A percentile compares a stretch with the other conserved stretches of the same genome.
Evolutionary conservation across 2,329 filamentous ascomycete species (phyloP).

Genomic region (Esteya vermicola): DNA sequence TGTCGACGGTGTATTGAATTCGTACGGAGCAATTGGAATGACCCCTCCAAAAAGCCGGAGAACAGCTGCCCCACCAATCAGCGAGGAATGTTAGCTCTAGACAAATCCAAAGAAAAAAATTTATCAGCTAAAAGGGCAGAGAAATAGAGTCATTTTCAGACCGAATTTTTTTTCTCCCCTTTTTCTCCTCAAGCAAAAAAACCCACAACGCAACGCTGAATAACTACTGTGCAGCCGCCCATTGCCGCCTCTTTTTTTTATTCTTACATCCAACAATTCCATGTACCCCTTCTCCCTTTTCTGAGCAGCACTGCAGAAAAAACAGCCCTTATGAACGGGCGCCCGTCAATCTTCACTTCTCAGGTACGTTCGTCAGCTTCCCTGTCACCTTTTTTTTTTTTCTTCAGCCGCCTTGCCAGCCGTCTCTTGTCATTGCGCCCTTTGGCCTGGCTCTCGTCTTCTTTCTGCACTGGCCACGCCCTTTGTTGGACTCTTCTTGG

Average conservation of each 20-base stretch:
- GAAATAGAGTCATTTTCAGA: conserved; percentile 8
- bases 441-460: conserved; percentile 11
- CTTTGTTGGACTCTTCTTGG: no score
- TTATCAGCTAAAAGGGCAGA: neutral
- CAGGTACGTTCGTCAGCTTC: conserved; percentile 49
- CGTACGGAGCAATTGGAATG: no score
- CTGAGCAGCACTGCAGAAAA: conserved; percentile 21
- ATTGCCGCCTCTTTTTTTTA: conserved; percentile 6
- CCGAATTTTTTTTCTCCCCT: conserved; percentile 10
- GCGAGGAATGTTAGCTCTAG: no score
- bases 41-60: conserved; percentile 1
- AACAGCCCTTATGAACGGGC: conserved; percentile 74
- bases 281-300: conserved; percentile 3
- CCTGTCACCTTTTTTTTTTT: no score
- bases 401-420: no score
- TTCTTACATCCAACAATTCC: conserved; percentile 2
- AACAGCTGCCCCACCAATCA: no score
- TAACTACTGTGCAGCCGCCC: neutral
- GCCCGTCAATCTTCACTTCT: conserved; percentile 73
- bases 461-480: conserved; percentile 14
- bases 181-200: neutral
- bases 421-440: neutral
- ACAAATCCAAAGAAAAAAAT: neutral
- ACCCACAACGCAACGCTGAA: neutral
- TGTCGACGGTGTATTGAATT: no score